Base-by-base conservation (phyloP, 371 early-diverging fungal genomes). In the Apophysomyces trapeziformis region DNA sequence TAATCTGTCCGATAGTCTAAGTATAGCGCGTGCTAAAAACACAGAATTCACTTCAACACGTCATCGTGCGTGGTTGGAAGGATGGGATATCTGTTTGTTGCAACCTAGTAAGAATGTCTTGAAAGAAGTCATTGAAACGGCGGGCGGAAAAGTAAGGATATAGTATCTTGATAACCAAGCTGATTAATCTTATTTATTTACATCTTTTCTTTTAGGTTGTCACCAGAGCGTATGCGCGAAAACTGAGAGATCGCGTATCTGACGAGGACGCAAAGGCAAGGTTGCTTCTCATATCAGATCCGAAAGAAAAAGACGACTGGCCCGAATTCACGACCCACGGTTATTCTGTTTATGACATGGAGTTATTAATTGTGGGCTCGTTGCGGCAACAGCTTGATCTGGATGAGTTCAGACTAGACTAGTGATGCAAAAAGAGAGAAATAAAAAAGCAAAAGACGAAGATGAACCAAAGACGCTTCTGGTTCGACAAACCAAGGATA, bases 81-180 rank as follows among this genome's bases (percentile, higher is more conserved):
- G 61, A 5, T 72, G 60, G 21, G 68, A 68, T 12, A 57, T 72
- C 1, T 58, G 38, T 50, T 16, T 72, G 11, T 36, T 68, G 16
- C 66, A 65, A 50, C n/a, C 63, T 14, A 64, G 43, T 37, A 62
- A 66, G 44, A 66, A 47, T 12, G 60, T 47, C 1, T 41, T 72
- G 0, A 66, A 68, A n/a, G 60, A 63, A 13, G 63, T 72, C 11
- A 56, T 72, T 26, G 68, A 65, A 26, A 68, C 68, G 4, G 72
- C 72, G 9, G 68, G 68, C 1, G 72, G 72, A 43, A 72, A 68
- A 44, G 64, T 66, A 56, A 44, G 32, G 3, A n/a, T 16, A 35
- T 36, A 12, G 39, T 14, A 38, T 7, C 7, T 7, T n/a, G 47
- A 14, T 11, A n/a, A 7, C 7, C n/a, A 14, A 16, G 18, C n/a